Conservation (phyloP, 2,329 filamentous ascomycete genomes). For the Myriosclerotinia scirpicola region DNA sequence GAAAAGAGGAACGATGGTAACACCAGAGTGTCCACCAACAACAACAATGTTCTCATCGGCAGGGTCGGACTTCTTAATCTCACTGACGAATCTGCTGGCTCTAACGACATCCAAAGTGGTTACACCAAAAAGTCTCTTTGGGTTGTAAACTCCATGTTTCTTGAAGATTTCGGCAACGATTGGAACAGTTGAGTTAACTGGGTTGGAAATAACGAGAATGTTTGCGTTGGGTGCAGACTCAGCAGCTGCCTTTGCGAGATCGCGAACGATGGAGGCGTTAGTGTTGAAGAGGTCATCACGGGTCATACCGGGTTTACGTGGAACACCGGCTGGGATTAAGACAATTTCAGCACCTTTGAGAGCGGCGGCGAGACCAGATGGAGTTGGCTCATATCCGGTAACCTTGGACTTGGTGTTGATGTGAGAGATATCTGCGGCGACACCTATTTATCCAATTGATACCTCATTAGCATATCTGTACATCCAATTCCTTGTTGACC, state of each 20-base stretch:
- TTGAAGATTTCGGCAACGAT: conserved; percentile 98
- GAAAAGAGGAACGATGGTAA: conserved; percentile 97
- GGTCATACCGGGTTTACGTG: conserved; percentile 99
- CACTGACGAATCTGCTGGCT: conserved; percentile 92
- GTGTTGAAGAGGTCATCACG: conserved; percentile 99
- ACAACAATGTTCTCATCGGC: conserved; percentile 93
- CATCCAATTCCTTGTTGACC: not conserved
- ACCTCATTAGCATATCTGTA: conserved; percentile 3
- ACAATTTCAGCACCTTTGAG: conserved; percentile 94
- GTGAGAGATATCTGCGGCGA: conserved; percentile 94
- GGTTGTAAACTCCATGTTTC: conserved; percentile 87
- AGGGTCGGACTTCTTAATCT: conserved; percentile 89
- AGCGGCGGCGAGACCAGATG: conserved; percentile 81
- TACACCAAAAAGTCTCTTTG: conserved; percentile 95
- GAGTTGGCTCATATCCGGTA: conserved; percentile 81
- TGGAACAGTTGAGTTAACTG: conserved; percentile 97
- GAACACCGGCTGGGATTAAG: conserved; percentile 96
- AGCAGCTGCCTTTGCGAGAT: conserved; percentile 83
- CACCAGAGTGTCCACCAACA: conserved; percentile 94
- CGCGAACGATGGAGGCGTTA: conserved; percentile 97
- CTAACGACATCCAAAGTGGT: conserved; percentile 98
- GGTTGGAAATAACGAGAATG: conserved; percentile 97
- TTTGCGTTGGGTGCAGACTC: conserved; percentile 90
- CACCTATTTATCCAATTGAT: conserved; percentile 69
- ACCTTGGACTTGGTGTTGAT: conserved; percentile 90